Conservation (phyloP, 208 protist genomes). For the Zelonia costaricensis region DNA sequence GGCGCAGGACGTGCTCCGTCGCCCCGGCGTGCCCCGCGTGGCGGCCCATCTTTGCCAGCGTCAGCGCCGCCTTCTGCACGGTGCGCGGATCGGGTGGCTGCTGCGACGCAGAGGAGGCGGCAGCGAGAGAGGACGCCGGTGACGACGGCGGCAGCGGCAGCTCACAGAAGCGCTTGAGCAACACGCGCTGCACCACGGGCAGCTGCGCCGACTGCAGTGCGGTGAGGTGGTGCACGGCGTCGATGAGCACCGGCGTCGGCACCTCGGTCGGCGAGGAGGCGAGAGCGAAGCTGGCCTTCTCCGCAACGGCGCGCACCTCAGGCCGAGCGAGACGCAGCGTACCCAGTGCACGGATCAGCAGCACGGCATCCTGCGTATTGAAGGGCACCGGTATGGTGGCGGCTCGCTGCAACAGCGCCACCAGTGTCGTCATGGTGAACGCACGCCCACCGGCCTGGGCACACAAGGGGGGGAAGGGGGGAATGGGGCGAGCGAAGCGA, state of each 20-base stretch:
- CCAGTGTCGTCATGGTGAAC: constrained; percentile 8
- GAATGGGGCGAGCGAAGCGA: background rate
- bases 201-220: constrained; percentile 42
- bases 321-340: constrained; percentile 36
- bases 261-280: constrained; percentile 37
- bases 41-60: constrained; percentile 51
- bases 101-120: background rate
- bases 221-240: constrained; percentile 46
- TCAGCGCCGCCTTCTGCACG: constrained; percentile 60
- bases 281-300: constrained; percentile 63
- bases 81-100: constrained; percentile 18
- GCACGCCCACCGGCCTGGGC: background rate
- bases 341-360: constrained; percentile 52
- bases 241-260: constrained; percentile 35
- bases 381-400: constrained; percentile 40
- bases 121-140: background rate
- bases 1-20: constrained; percentile 38
- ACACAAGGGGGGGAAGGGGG: background rate
- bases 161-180: constrained; percentile 52
- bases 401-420: constrained; percentile 42
- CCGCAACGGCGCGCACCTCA: constrained; percentile 44
- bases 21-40: constrained; percentile 2
- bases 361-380: constrained; percentile 58
- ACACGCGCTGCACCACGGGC: constrained; percentile 44
- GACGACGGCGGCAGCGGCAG: constrained; percentile 8